These are phyloP conservation scores for Mycogone perniciosa DNA, from an alignment of 2,329 filamentous ascomycete genomes.

Conservation along the genomic window DNA sequence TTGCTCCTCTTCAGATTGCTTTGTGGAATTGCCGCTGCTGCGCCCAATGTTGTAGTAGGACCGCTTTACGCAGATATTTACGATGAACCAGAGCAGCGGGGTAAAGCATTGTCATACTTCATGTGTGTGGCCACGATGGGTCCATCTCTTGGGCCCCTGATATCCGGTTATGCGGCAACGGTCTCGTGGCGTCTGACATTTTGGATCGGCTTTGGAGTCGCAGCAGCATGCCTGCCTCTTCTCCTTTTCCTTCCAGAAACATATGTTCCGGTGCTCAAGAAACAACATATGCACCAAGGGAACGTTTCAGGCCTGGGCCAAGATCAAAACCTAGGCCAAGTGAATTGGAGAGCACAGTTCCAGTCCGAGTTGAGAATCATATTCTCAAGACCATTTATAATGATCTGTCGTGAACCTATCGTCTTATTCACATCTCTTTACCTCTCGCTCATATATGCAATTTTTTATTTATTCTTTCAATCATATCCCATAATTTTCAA, in stretches of 20 bases:
- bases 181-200: slow-evolving; percentile 42
- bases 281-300: no score
- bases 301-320: not conserved
- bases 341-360: not conserved
- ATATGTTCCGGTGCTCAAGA: slow-evolving; percentile 10
- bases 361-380: not conserved
- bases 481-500: slow-evolving; percentile 38
- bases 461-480: slow-evolving; percentile 57
- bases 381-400: not conserved
- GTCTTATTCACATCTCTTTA: not conserved
- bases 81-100: slow-evolving; percentile 24
- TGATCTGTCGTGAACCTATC: not conserved
- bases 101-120: slow-evolving; percentile 25
- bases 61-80: slow-evolving; percentile 42
- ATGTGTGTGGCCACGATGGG: slow-evolving; percentile 27
- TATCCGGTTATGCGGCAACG: slow-evolving; percentile 35
- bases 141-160: slow-evolving; percentile 35
- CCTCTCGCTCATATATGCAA: slow-evolving; percentile 33
- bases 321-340: not conserved
- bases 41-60: slow-evolving; percentile 36
- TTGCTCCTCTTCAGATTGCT: slow-evolving; percentile 40
- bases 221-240: slow-evolving; percentile 36
- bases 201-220: slow-evolving; percentile 24
- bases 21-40: slow-evolving; percentile 32
- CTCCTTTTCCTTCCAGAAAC: slow-evolving; percentile 34